Evolutionary conservation across 78 protist species (phyloP).

Genomic region (Emiliania huxleyi): DNA sequence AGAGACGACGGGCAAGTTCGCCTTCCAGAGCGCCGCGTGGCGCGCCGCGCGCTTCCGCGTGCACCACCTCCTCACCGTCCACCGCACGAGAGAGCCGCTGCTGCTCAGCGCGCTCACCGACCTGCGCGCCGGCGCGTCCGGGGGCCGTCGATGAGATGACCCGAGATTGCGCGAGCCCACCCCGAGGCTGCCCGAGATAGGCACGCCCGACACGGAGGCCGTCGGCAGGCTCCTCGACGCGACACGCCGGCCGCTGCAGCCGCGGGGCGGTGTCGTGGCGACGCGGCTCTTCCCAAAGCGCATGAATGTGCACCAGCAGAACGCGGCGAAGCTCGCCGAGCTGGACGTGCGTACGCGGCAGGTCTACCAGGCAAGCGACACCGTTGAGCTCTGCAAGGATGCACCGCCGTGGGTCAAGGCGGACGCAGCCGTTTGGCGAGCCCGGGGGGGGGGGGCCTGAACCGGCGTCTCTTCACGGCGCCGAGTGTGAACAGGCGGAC

Average conservation of each 20-base stretch:
- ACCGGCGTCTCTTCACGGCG: no score
- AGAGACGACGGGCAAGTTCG: background rate
- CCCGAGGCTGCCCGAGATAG: no score
- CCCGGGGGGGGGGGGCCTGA: no score
- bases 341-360: background rate
- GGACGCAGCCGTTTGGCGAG: no score
- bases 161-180: no score
- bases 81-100: constrained; percentile 9
- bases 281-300: background rate
- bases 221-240: background rate
- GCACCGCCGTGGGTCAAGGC: no score
- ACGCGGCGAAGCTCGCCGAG: background rate
- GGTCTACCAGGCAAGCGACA: background rate
- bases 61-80: background rate
- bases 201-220: no score
- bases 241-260: background rate
- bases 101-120: constrained; percentile 19
- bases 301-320: background rate
- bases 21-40: constrained; percentile 22
- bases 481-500: no score
- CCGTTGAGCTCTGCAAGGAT: no score
- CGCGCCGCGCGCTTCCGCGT: background rate
- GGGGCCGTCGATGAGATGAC: no score
- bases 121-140: constrained; percentile 14
- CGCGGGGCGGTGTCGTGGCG: constrained; percentile 14